These are phyloP conservation scores for Penicillium robsamsonii DNA, from an alignment of 495 filamentous ascomycete genomes.

Conservation along the genomic window DNA sequence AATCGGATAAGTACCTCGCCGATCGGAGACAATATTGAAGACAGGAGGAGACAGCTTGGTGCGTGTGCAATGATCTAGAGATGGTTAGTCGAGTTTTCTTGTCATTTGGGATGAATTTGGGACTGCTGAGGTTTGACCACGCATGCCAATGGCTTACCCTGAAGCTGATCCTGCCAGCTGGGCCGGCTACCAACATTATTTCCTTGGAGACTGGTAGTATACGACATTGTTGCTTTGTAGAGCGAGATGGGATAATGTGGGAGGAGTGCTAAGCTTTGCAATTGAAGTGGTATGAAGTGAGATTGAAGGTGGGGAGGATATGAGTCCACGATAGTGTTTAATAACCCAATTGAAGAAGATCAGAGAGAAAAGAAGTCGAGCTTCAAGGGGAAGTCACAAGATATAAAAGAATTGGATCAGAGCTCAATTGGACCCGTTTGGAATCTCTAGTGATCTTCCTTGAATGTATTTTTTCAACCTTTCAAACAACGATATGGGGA, in stretches of 20 bases:
- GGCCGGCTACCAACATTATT: slow-evolving; percentile 16
- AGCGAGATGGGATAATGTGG: slow-evolving; percentile 4
- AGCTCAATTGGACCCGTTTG: slow-evolving; percentile 23
- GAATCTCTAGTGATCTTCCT: slow-evolving; percentile 24
- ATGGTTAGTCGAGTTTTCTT: slow-evolving; percentile 21
- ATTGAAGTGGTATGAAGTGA: slow-evolving; percentile 10
- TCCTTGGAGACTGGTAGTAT: slow-evolving; percentile 26
- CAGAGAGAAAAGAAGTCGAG: slow-evolving; percentile 12
- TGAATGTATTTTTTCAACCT: slow-evolving; percentile 19
- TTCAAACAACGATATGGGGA: slow-evolving; percentile 35
- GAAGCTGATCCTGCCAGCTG: slow-evolving; percentile 54
- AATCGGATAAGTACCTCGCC: slow-evolving; percentile 60
- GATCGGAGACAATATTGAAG: slow-evolving; percentile 73
- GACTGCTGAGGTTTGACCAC: not conserved
- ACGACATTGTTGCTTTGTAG: slow-evolving; percentile 30
- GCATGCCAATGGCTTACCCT: slow-evolving; percentile 41
- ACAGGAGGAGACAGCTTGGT: slow-evolving; percentile 54
- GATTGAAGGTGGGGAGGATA: slow-evolving; percentile 14
- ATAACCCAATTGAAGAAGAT: slow-evolving; percentile 6
- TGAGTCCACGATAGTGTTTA: slow-evolving; percentile 8
- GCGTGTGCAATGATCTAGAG: slow-evolving; percentile 59
- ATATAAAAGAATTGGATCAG: slow-evolving; percentile 17
- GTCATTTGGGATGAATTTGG: not conserved
- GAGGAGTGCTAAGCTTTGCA: slow-evolving; percentile 6
- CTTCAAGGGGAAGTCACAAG: slow-evolving; percentile 4